phyloP scores from a whole-genome alignment of 2,329 filamentous ascomycete genomes.

The Paecilomyces formosus region DNA sequence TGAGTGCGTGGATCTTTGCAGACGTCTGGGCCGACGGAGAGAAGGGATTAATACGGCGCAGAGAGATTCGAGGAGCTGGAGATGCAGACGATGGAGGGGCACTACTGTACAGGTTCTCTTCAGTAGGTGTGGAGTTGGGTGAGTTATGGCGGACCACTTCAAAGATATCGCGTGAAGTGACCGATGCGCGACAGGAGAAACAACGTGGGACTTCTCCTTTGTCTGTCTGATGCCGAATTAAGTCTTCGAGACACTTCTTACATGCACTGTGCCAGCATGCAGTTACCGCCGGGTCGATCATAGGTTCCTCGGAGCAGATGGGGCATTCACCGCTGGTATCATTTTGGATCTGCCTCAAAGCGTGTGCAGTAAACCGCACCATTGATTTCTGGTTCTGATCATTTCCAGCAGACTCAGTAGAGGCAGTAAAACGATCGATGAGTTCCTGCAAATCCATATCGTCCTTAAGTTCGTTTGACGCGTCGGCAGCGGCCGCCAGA shows the following conservation, averaged over 20 bases:
- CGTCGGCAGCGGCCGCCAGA: slow-evolving; percentile 68
- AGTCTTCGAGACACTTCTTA: slow-evolving; percentile 84
- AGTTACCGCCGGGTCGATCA: slow-evolving; percentile 89
- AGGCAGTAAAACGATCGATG: slow-evolving; percentile 73
- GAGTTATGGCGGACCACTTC: slow-evolving; percentile 73
- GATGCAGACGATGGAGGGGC: slow-evolving; percentile 29
- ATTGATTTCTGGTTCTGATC: slow-evolving; percentile 46
- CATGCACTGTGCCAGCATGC: slow-evolving; percentile 98
- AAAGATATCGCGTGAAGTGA: slow-evolving; percentile 80
- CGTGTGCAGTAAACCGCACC: slow-evolving; percentile 76
- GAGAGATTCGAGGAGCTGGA: slow-evolving; percentile 46
- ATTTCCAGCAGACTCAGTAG: slow-evolving; percentile 50
- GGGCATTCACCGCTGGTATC: slow-evolving; percentile 87
- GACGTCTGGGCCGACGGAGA: slow-evolving; percentile 56
- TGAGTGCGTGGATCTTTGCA: slow-evolving; percentile 76
- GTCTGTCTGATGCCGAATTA: slow-evolving; percentile 78
- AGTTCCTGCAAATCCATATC: slow-evolving; percentile 92
- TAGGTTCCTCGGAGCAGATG: slow-evolving; percentile 90
- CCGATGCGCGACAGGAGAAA: slow-evolving; percentile 79
- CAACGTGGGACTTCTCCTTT: slow-evolving; percentile 71
- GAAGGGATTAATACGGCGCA: slow-evolving; percentile 54
- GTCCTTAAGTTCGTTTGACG: slow-evolving; percentile 73
- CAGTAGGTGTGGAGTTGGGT: slow-evolving; percentile 35
- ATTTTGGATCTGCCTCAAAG: slow-evolving; percentile 82
- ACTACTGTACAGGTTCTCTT: slow-evolving; percentile 32